phyloP scores from a whole-genome alignment of 495 filamentous ascomycete species.

The Xylaria curta region DNA sequence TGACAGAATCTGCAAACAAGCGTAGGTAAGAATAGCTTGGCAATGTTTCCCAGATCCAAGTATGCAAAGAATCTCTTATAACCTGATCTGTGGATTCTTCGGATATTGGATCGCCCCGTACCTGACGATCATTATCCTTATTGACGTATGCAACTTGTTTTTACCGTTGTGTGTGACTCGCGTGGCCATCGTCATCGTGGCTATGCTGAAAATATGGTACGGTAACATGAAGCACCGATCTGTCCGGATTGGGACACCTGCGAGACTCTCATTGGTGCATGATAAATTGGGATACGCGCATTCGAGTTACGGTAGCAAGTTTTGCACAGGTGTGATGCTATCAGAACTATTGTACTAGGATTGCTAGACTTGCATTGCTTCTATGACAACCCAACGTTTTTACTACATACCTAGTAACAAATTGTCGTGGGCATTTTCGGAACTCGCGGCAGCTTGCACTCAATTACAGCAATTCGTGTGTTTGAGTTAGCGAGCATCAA shows the following conservation, averaged over 20 bases:
- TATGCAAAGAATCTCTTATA: background rate
- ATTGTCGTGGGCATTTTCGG: background rate
- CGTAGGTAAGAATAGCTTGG: background rate
- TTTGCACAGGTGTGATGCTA: background rate
- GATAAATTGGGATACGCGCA: background rate
- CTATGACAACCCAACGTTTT: background rate
- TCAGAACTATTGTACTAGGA: background rate
- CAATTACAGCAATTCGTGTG: background rate
- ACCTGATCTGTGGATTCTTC: constrained; percentile 7
- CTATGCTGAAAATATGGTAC: constrained; percentile 11
- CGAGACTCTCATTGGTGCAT: constrained; percentile 21
- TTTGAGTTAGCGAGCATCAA: constrained; percentile 1
- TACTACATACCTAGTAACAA: no score
- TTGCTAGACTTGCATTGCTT: no score
- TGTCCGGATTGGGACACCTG: constrained; percentile 15
- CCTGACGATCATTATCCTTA: constrained; percentile 23
- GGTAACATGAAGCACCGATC: constrained; percentile 5
- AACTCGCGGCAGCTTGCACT: constrained; percentile 5
- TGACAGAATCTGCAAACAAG: constrained; percentile 1
- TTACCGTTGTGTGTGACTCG: background rate
- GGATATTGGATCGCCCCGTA: constrained; percentile 17
- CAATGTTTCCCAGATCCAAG: background rate
- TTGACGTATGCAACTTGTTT: background rate
- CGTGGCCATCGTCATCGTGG: constrained; percentile 16
- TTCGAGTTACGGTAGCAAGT: no score